Conservation (phyloP, 2,329 filamentous ascomycete species). For the Diaporthe helianthi region DNA sequence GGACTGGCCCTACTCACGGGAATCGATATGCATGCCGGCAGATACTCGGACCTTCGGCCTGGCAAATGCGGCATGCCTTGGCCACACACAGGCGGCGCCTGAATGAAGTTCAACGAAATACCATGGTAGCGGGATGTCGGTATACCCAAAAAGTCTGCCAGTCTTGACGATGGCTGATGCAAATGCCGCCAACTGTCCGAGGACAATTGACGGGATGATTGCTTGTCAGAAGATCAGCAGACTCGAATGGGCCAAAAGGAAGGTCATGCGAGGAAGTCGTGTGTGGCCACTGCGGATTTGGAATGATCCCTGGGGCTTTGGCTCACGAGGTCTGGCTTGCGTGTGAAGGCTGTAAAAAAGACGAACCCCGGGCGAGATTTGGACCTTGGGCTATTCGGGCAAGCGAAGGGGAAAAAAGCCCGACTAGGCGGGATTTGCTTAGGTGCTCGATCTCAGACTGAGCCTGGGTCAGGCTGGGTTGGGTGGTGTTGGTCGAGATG, state of each 20-base stretch:
- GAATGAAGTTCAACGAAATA: background rate
- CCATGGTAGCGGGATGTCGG: background rate
- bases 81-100: background rate
- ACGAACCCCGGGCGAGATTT: background rate
- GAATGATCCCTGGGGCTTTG: background rate
- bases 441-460: background rate
- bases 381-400: background rate
- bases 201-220: conserved; percentile 11
- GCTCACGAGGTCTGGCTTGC: background rate
- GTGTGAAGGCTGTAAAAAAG: background rate
- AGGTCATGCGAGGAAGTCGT: conserved; percentile 2
- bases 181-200: conserved; percentile 19
- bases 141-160: background rate
- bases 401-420: conserved; percentile 11
- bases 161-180: conserved; percentile 2
- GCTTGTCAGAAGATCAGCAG: conserved; percentile 20
- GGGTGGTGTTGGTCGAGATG: too few species aligned
- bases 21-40: conserved; percentile 15
- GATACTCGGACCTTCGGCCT: background rate
- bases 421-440: background rate
- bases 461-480: background rate
- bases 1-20: background rate
- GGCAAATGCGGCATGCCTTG: background rate
- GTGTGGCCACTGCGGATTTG: background rate
- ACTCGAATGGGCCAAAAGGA: background rate